Evolutionary conservation across 2,329 filamentous ascomycete genomes (phyloP).

Genomic region (Lizonia empirigonia): DNA sequence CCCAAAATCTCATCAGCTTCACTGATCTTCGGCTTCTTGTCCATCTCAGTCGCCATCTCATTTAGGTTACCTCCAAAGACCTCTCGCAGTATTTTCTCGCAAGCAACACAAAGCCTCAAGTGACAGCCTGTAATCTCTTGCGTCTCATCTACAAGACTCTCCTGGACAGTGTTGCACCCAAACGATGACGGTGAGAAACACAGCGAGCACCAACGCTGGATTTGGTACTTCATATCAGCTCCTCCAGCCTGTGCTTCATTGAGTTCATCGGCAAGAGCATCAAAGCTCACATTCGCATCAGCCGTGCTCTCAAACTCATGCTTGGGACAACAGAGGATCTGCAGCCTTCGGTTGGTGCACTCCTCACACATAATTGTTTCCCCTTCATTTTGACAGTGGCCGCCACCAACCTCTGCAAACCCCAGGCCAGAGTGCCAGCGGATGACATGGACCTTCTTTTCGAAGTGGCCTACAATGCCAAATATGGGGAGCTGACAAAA

Average conservation of each 20-base stretch:
- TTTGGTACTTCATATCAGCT: constrained; percentile 16
- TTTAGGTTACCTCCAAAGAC: constrained; percentile 12
- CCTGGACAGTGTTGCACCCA: constrained; percentile 25
- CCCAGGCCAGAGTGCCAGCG: constrained; percentile 44
- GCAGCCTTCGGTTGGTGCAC: constrained; percentile 29
- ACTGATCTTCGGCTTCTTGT: constrained; percentile 24
- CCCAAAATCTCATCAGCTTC: constrained; percentile 14
- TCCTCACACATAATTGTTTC: constrained; percentile 33
- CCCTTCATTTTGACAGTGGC: constrained; percentile 39
- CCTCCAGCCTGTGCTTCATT: constrained; percentile 17
- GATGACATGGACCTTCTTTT: constrained; percentile 43
- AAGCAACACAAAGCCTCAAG: constrained; percentile 31
- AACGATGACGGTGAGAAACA: constrained; percentile 35
- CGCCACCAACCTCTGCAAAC: constrained; percentile 48
- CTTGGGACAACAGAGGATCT: constrained; percentile 27
- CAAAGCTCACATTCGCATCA: constrained; percentile 1
- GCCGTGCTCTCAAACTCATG: constrained; percentile 23
- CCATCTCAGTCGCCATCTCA: constrained; percentile 20
- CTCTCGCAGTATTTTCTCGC: constrained; percentile 18
- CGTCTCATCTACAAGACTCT: constrained; percentile 12
- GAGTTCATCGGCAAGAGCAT: constrained; percentile 19
- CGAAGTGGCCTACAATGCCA: constrained; percentile 49
- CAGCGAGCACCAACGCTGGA: constrained; percentile 38
- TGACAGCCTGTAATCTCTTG: constrained; percentile 33
- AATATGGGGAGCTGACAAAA: constrained; percentile 52